These are phyloP conservation scores for Rhodotorula diobovata DNA, from an alignment of 768 basidiomycete species.

Conservation along the genomic window DNA sequence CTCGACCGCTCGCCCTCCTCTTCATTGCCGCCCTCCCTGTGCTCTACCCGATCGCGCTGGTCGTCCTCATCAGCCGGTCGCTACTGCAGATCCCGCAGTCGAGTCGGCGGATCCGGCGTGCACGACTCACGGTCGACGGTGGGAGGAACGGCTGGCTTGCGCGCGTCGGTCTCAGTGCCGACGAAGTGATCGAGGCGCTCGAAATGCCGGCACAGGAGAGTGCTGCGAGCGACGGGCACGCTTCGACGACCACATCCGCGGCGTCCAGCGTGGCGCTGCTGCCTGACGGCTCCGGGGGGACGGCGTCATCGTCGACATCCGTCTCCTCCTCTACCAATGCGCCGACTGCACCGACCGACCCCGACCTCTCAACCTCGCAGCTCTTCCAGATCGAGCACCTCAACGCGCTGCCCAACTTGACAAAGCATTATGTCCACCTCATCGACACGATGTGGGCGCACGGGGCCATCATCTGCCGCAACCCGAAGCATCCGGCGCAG, in stretches of 20 bases:
- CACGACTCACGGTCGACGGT: conserved; percentile 42
- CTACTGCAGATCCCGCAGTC: conserved; percentile 60
- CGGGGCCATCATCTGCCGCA: conserved; percentile 22
- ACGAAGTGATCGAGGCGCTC: conserved; percentile 4
- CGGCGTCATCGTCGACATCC: not conserved
- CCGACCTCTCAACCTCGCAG: conserved; percentile 15
- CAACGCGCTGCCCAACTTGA: conserved; percentile 27
- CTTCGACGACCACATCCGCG: not conserved
- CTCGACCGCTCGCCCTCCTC: conserved; percentile 51
- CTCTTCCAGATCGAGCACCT: conserved; percentile 20
- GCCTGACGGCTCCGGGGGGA: not conserved
- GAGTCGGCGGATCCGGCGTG: conserved; percentile 59
- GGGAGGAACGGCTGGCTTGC: conserved; percentile 29
- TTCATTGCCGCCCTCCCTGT: conserved; percentile 29
- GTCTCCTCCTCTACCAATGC: not conserved
- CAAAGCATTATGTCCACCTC: conserved; percentile 27
- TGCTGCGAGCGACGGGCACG: not conserved
- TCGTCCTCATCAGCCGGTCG: conserved; percentile 53
- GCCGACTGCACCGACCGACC: conserved; percentile 17
- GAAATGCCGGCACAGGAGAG: no score
- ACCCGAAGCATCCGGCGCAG: conserved; percentile 2
- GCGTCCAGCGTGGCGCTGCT: no score
- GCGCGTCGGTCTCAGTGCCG: conserved; percentile 16
- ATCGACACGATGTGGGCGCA: conserved; percentile 19
- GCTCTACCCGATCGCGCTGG: conserved; percentile 27